Conservation (phyloP, 148 eudicot genomes). For the Amaranthus palmeri region DNA sequence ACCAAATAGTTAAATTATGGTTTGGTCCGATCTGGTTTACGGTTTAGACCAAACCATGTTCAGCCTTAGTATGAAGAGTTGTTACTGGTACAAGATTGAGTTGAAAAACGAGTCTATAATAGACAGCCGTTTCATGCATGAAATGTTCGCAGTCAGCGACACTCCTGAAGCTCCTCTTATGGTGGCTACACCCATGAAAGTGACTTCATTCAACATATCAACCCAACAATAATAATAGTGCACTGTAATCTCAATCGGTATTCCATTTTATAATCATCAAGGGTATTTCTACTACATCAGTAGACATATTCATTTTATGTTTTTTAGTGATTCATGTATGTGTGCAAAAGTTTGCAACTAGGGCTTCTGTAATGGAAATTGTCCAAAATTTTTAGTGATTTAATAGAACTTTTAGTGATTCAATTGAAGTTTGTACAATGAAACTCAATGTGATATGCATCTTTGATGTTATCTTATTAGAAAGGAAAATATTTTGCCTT, state of each 20-base stretch:
- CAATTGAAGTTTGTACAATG: too few species aligned
- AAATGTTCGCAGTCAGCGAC: slow-evolving; percentile 57
- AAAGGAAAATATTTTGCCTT: too few species aligned
- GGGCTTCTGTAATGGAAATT: neutral
- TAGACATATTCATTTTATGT: neutral
- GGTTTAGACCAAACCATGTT: too few species aligned
- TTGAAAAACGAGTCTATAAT: slow-evolving; percentile 80
- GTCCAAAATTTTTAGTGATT: too few species aligned
- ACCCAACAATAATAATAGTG: slow-evolving; percentile 25
- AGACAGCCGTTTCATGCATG: slow-evolving; percentile 96
- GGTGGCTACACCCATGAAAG: slow-evolving; percentile 92
- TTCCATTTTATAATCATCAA: neutral
- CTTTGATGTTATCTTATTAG: too few species aligned
- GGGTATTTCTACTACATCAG: neutral
- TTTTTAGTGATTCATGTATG: neutral
- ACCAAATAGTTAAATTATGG: too few species aligned
- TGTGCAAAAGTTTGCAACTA: neutral
- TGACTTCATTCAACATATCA: slow-evolving; percentile 80
- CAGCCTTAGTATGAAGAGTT: slow-evolving; percentile 68
- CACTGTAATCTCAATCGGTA: neutral
- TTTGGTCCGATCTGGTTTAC: too few species aligned
- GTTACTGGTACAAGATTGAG: slow-evolving; percentile 87
- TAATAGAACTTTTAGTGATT: too few species aligned
- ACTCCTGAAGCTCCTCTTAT: slow-evolving; percentile 94
- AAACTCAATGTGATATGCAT: too few species aligned